Base-by-base conservation (phyloP, 1,284 basidiomycete species). In the Austropuccinia psidii region DNA sequence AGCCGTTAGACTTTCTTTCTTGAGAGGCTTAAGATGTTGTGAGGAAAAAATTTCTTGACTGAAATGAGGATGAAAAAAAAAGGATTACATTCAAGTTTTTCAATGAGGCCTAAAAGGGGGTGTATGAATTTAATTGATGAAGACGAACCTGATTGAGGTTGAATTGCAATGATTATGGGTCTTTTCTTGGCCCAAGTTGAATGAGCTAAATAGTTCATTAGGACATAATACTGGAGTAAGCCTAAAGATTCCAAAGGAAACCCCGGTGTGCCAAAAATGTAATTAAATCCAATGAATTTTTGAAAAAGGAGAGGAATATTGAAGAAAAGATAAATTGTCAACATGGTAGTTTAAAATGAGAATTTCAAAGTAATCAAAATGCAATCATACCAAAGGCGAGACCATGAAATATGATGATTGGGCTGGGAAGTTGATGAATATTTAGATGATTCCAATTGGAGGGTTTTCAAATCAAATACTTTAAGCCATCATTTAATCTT, bases 91-190 rank as follows among this genome's bases (percentile, higher is more conserved):
- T n/a, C 4, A 35, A 24, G 27, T 43, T 62, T n/a, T n/a, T 9
- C 31, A 57, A 7, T 24, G 6, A 17, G n/a, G 47, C 33, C n/a
- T 4, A 39, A 27, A 39, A 21, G 13, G 29, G 24, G 15, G 13
- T n/a, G 19, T 17, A 17, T 17, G 1, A 21, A 21, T n/a, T 17
- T 19, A 31, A 72, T 57, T 61, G 41, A 72, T 57, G 70, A 73
- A n/a, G n/a, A n/a, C n/a, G n/a, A n/a, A n/a, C n/a, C n/a, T n/a
- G 29, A 78, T 79, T 72, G 77, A 77, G 79, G 79, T 65, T 79
- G 79, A 15, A 79, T 66, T 6, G 78, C 77, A 21, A 80, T 75
- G 35, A 80, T 35, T 24, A 80, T 52, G 6, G 79, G 79, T 5
- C 78, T 77, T 50, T 73, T 33, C 57, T 64, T 37, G 1, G 57